phyloP scores from a whole-genome alignment of 1,284 basidiomycete species.

The Marasmius oreades region DNA sequence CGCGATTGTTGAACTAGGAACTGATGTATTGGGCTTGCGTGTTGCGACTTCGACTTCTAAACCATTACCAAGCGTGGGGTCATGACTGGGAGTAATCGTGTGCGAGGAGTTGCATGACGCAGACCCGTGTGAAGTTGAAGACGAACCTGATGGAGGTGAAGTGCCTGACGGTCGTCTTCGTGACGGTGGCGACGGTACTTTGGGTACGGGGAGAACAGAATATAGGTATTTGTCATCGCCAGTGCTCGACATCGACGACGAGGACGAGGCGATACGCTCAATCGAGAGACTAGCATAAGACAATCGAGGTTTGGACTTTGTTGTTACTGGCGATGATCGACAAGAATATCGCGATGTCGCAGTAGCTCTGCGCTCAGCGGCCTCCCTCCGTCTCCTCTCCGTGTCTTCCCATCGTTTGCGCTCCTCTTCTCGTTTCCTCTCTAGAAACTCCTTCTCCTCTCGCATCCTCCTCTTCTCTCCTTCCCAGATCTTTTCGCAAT shows the following conservation, averaged over 20 bases:
- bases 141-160: background rate
- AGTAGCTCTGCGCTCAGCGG: conserved; percentile 7
- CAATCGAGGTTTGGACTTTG: conserved; percentile 10
- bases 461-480: conserved; percentile 26
- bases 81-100: background rate
- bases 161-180: background rate
- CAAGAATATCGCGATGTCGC: background rate
- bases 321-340: background rate
- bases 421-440: conserved; percentile 24
- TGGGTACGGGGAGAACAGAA: background rate
- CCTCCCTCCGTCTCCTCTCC: conserved; percentile 16
- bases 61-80: background rate
- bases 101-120: background rate
- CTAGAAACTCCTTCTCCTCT: conserved; percentile 29
- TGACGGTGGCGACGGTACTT: background rate
- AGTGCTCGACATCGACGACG: background rate
- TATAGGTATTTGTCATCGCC: background rate
- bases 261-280: background rate
- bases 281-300: conserved; percentile 5
- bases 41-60: background rate
- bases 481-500: conserved; percentile 13
- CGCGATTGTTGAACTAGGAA: background rate
- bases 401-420: conserved; percentile 12
- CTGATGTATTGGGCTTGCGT: no score
- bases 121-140: background rate